A percentile compares a stretch with the other conserved stretches of the same genome.
Conservation (phyloP, 768 basidiomycete species). For the Tricholomella constricta region DNA sequence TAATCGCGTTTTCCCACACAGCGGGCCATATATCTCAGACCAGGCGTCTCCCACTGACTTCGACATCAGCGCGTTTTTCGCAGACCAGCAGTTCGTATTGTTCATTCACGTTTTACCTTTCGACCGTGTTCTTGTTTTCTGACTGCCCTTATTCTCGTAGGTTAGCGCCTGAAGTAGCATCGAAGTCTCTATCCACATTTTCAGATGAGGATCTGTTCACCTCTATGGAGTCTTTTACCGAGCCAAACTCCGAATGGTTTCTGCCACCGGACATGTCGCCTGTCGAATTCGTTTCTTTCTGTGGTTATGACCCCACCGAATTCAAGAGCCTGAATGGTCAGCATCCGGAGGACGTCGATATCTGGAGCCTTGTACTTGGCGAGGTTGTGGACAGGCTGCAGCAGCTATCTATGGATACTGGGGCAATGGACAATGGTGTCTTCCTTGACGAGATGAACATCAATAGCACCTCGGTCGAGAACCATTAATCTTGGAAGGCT, state of each 20-base stretch:
- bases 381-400: no score
- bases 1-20: not conserved
- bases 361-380: no score
- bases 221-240: no score
- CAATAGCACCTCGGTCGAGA: no score
- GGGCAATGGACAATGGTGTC: no score
- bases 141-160: not conserved
- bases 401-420: no score
- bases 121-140: not conserved
- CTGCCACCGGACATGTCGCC: not conserved
- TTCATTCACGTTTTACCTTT: not conserved
- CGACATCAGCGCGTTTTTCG: not conserved
- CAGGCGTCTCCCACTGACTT: not conserved
- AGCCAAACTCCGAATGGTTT: not conserved
- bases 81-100: not conserved
- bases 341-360: no score
- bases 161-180: not conserved
- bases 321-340: not conserved
- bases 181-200: not conserved
- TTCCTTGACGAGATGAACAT: no score
- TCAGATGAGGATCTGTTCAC: not conserved
- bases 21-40: not conserved
- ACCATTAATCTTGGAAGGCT: no score
- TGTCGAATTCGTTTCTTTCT: not conserved
- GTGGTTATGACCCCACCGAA: not conserved